Percentiles rank a stretch among this genome's conserved stretches.
Conservation (phyloP, 805 yeast species). For the Saccharomycopsis lassenensis region DNA sequence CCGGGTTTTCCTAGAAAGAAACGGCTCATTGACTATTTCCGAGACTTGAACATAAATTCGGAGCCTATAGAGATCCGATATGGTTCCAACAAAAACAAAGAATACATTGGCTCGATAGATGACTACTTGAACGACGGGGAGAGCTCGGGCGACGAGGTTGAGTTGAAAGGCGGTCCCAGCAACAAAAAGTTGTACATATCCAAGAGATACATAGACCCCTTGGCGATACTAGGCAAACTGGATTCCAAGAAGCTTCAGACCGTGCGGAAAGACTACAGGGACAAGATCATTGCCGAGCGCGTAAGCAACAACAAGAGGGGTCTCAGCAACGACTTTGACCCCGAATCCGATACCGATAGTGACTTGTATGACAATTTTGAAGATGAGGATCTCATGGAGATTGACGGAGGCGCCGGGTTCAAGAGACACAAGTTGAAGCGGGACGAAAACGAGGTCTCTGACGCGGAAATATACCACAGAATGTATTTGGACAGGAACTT, state of each 20-base stretch:
- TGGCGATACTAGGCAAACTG: background rate
- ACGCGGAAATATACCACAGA: conserved; percentile 12
- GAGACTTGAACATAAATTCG: conserved; percentile 1
- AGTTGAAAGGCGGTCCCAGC: background rate
- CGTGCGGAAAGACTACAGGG: background rate
- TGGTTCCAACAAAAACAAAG: background rate
- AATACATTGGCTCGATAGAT: conserved; percentile 3
- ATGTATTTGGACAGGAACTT: conserved; percentile 9
- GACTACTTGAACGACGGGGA: conserved; percentile 3
- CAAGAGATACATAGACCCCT: conserved; percentile 10
- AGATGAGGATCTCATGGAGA: conserved; percentile 10
- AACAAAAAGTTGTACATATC: conserved; percentile 7
- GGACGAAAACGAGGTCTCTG: conserved; percentile 13
- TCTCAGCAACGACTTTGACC: background rate
- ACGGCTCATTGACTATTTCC: too few relatives aligned
- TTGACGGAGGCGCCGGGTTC: conserved; percentile 3
- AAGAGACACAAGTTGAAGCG: conserved; percentile 4
- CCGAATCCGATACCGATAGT: background rate
- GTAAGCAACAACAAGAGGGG: background rate
- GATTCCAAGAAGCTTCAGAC: background rate
- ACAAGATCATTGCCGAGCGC: conserved; percentile 1
- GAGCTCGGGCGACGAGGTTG: background rate
- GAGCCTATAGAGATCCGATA: conserved; percentile 6
- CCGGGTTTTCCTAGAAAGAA: too few relatives aligned
- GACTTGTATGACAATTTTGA: background rate